Base-by-base conservation (phyloP, 352 stramenopile genomes). In the Phytophthora megakarya region DNA sequence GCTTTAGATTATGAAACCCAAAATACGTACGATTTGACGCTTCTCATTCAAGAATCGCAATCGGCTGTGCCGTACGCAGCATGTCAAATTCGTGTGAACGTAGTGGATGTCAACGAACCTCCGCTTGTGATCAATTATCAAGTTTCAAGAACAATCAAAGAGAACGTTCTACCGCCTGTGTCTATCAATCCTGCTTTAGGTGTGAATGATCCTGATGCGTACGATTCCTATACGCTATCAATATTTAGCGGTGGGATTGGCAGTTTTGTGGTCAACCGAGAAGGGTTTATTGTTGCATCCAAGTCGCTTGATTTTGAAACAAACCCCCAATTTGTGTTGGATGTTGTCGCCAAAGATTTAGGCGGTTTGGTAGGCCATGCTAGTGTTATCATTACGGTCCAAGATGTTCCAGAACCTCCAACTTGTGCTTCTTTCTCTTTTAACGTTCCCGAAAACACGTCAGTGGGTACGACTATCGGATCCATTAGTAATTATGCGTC, bases 31-130 rank as follows among this genome's bases (percentile, higher is more conserved):
- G 66, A 62, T 26, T 32, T 70, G 26, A 42, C 30, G 21, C 26
- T 88, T 4, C 19, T 54, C 5, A 49, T 88, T 25, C 55, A 60
- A 22, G 70, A 85, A 35, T 47, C 45, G 0, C 15, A 53, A 43
- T 23, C 12, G 12, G 42, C 19, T 21, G 38, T 39, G 13, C 55
- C 48, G 3, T 70, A 67, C 23, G 21, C 23, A 30, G 45, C 70
- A 0, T 89, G 80, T 28, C 47, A 67, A 49, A 80, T 89, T 10
- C 65, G 53, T 38, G 62, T 84, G 32, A 61, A 64, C 38, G 77
- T 89, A 12, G 26, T 73, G 3, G 78, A 89, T 32, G 59, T 84
- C 11, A 89, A 89, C 26, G 80, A 89, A 56, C 22, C 72, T 8
- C 80, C 78, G 1, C 25, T 43, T 3, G 61, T 87, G n/a, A 62